Base-by-base conservation (phyloP, 176 grass and related monocot species). In the Microstegium vimineum region DNA sequence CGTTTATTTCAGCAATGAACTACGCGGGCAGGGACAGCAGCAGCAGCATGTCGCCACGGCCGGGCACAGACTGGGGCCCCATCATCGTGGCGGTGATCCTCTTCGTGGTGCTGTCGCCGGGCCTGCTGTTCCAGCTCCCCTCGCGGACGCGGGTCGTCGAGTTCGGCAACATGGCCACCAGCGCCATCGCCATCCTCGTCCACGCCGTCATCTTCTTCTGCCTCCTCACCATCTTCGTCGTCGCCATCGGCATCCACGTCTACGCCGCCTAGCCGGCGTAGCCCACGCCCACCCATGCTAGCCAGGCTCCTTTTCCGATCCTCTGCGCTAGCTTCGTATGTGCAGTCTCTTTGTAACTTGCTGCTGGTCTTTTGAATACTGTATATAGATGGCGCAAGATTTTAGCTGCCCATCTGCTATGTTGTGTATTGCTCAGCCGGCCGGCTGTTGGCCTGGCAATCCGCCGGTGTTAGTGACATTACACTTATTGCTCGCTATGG, bases 41-140 rank as follows among this genome's bases (percentile, higher is more conserved):
- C 20, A 23, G 52, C 52, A 22, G 20, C 52, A 45, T 89, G 65
- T 8, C 62, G 67, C 75, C 86, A 1, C 61, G 11, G 14, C 84
- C 79, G 52, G 67, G 78, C 79, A 97, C 94, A 11, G 94, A 97
- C 86, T 97, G 94, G 94, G 94, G 91, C 0, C 89, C 94, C 32
- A 87, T 97, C 80, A 92, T 97, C 62, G 94, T 97, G 59, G 86
- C 91, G 41, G 91, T 97, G 91, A 85, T 97, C 77, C 87, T 97
- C 26, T 97, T 97, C 86, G 90, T 97, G 75, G 22, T 93, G 57
- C 83, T 93, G 0, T 97, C 91, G 15, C 94, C 94, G 32, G 94
- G 94, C 15, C 91, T 97, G 51, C 86, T 97, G 16, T 91, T 97
- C 80, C 94, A 97, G 67, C 84, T 97, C 46, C 94, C 91, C 2